Base-by-base conservation (phyloP, 805 yeast genomes). In the Metschnikowia noctiluminum region DNA sequence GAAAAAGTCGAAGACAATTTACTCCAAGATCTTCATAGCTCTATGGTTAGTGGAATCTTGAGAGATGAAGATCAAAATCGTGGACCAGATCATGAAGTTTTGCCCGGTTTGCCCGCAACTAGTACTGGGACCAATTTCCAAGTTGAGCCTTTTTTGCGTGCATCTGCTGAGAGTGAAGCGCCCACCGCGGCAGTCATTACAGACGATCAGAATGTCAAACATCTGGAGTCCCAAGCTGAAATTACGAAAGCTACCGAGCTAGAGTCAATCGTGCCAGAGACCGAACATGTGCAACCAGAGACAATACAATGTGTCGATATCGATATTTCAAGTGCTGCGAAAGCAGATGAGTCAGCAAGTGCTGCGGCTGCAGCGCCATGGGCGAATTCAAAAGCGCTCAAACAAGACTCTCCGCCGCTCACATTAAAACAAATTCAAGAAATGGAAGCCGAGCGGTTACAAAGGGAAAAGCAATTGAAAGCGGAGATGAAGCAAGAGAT, bases 401-500 rank as follows among this genome's bases (percentile, higher is more conserved):
- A 62, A 36, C 36, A 40, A 32, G 53, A 46, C 26, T 48, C 44
- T 21, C 80, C 81, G 11, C 60, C 66, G n/a, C 49, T 78, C 45
- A 66, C 83, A 0, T 66, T 80, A 56, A 71, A 73, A 45, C 79
- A 80, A 61, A 78, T 80, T 48, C 84, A 79, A 59, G 66, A 66
- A 53, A 68, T 78, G 48, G 79, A 78, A 51, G 76, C 76, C 30
- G 80, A 76, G 57, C 68, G 62, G 49, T 54, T 66, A 45, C 65
- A 65, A 45, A 65, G 69, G 48, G 70, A 67, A 40, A 74, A 67
- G 53, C 70, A 74, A 54, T 45, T 62, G 16, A 75, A 73, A 51
- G 56, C 65, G 11, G 73, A 68, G 49, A 65, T 61, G 32, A 70
- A 65, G 53, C 68, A 63, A 45, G 57, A 50, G 21, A 37, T 50